Base-by-base conservation (phyloP, 2,329 filamentous ascomycete species). In the Arthrinium phaeospermum region DNA sequence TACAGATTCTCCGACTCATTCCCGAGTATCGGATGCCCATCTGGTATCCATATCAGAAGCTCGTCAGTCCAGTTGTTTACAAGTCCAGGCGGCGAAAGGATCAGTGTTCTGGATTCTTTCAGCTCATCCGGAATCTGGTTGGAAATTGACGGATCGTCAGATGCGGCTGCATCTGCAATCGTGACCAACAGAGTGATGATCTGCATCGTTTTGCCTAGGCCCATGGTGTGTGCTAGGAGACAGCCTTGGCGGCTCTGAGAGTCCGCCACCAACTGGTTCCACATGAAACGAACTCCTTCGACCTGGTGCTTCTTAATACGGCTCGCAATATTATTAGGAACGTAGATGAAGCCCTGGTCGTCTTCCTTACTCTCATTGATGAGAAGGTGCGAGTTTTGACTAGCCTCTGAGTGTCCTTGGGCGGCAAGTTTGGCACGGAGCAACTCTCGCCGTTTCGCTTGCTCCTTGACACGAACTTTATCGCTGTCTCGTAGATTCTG, bases 171-270 rank as follows among this genome's bases (percentile, higher is more conserved):
- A 75, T 93, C 88, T 5, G 91, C 86, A 73, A 98, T 89, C 0
- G 93, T 91, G 22, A 93, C 88, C 7, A 98, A 87, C n/a, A 98
- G 84, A 0, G 94, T 93, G 73, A 98, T 94, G 7, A 94, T 90
- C 83, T 98, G 95, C 91, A 97, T 94, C 0, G 95, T 97, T 83
- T 98, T 98, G 22, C 95, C 95, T 2, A 98, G 83, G 1, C 95
- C 95, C 95, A 98, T 98, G 0, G 93, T 94, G 80, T 98, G 95
- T 7, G 95, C 93, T 27, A 98, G 86, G 16, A 97, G 86, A 78
- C 94, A 97, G 2, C 95, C 95, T 80, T 95, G 91, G 24, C 87
- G 86, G 6, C 85, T 83, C 4, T 86, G 83, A 1, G 84, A 80
- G 71, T 91, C 88, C 45, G 88, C 86, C 7, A 96, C 89, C 64